Evolutionary conservation across 2,329 filamentous ascomycete genomes (phyloP).

Genomic region (Hypocreales sp.): DNA sequence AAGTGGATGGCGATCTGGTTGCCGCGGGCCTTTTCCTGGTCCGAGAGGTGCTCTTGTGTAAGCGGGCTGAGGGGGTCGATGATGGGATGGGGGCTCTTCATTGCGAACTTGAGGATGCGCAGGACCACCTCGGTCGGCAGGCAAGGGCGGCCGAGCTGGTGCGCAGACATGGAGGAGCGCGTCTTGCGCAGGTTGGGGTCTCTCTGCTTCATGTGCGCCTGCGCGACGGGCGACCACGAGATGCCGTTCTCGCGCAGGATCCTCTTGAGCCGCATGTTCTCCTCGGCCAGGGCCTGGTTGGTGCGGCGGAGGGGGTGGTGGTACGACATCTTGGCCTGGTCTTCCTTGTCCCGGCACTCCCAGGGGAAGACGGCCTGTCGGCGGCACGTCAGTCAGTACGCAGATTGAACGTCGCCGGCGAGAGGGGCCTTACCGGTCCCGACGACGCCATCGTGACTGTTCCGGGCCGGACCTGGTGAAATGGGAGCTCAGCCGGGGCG

Average conservation of each 20-base stretch:
- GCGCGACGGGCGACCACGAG: conserved; percentile 27
- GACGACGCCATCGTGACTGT: conserved; percentile 2
- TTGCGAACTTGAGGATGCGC: conserved; percentile 32
- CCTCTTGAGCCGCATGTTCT: conserved; percentile 33
- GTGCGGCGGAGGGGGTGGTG: conserved; percentile 30
- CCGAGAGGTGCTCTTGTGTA: conserved; percentile 25
- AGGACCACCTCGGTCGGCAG: conserved; percentile 38
- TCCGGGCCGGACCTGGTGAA: too few species aligned
- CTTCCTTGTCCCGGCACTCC: conserved; percentile 36
- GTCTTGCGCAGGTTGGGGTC: conserved; percentile 17
- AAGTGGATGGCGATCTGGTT: conserved; percentile 38
- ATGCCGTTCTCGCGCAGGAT: conserved; percentile 36
- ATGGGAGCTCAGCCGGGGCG: too few species aligned
- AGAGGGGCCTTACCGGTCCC: neutral
- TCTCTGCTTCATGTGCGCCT: conserved; percentile 15
- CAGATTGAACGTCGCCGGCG: too few species aligned
- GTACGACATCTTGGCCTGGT: conserved; percentile 31
- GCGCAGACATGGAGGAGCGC: conserved; percentile 12
- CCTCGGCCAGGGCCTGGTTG: conserved; percentile 28
- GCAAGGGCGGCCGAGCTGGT: conserved; percentile 19
- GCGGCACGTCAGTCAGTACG: neutral
- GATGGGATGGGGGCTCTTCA: conserved; percentile 33
- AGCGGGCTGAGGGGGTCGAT: conserved; percentile 35
- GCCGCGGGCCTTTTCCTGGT: conserved; percentile 24
- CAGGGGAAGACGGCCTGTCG: conserved; percentile 22